Evolutionary conservation across 2,329 filamentous ascomycete species (phyloP), one percentile per base, ranked within the genome.

Genomic region (Orbilia ellipsospora): DNA sequence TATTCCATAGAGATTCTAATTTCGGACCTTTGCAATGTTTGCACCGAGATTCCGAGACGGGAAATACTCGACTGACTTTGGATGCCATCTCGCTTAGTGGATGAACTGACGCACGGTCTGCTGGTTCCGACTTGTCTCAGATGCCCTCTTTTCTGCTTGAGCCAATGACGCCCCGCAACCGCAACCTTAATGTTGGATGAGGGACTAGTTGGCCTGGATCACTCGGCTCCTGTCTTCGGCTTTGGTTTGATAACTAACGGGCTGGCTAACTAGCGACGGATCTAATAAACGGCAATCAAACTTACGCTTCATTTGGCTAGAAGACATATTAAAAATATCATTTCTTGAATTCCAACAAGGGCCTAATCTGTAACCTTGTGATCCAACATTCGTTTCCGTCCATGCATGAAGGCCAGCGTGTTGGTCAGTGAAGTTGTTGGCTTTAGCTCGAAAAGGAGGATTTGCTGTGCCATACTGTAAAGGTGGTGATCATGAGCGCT

Each of bases 51-150:
- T 10, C 31, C 31, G 6, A 2, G 31, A 36, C 31, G 31, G 10
- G 31, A 36, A 36, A 36, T 36, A 7, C 31, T 36, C 31, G 5
- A 31, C 28, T 31, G 28, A 7, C 28, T 7, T 7, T 1, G 31
- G 10, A 10, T 10, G 6, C 31, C 31, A 7, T 36, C 31, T 36
- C 31, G 31, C 31, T 36, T 36, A 36, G 31, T 36, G 31, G 23
- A 23, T 23, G 23, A 23, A 23, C 23, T 23, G 23, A 23, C n/a
- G n/a, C n/a, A n/a, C n/a, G n/a, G n/a, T n/a, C n/a, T n/a, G 59
- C 68, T 61, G 70, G 62, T 74, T 63, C 70, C 56, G 62, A 74
- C 67, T 50, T 74, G 62, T 74, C 70, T 74, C 56, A 74, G 70
- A 74, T 56, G 52, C 62, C 26, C 28, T 45, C 42, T 31, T 44